Base-by-base conservation (phyloP, 2,329 filamentous ascomycete species). In the Rhinocladiella similis region DNA sequence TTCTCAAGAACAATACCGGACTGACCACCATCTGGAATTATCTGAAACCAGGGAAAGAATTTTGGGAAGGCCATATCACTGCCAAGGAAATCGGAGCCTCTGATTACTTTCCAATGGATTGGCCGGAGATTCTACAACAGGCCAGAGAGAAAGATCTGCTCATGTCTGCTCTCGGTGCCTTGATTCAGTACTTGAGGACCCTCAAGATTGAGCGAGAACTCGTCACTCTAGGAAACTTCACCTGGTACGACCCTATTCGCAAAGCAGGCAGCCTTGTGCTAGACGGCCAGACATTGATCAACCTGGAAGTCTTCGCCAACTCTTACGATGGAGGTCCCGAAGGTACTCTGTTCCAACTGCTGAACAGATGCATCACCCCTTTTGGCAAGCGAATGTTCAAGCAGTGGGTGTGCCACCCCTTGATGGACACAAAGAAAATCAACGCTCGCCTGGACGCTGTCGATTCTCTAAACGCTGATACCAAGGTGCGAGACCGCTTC, bases 1-100 rank as follows among this genome's bases (percentile, higher is more conserved):
- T 99, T 42, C 78, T 99, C 63, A 99, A 97, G 75, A 97, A 96
- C 70, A 97, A 95, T 71, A 97, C 92, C 0, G 83, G 85, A 1
- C 92, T 91, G 0, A 96, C 90, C 0, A 97, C 93, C 0, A 88
- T 97, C 63, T 97, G 93, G 93, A 99, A 97, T 66, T 84, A 93
- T 65, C 76, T 97, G 55, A 97, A 96, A 72, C 82, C 92, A 0
- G 86, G 81, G 0, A 87, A 87, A 38, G 94, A 99, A 68, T 99
- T 99, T 68, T 94, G 92, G 90, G 85, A 90, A 56, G 89, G 90
- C 0, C 90, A 96, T 55, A 84, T 85, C 45, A 88, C 92, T 0
- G 80, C 89, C 27, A 87, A 90, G 47, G 94, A 97, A 70, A 83
- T 99, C 36, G 86, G 88, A 64, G 86, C 82, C 25, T 86, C 85